Evolutionary conservation across 1,284 basidiomycete species (phyloP).

Genomic region (Vanrija humicola): DNA sequence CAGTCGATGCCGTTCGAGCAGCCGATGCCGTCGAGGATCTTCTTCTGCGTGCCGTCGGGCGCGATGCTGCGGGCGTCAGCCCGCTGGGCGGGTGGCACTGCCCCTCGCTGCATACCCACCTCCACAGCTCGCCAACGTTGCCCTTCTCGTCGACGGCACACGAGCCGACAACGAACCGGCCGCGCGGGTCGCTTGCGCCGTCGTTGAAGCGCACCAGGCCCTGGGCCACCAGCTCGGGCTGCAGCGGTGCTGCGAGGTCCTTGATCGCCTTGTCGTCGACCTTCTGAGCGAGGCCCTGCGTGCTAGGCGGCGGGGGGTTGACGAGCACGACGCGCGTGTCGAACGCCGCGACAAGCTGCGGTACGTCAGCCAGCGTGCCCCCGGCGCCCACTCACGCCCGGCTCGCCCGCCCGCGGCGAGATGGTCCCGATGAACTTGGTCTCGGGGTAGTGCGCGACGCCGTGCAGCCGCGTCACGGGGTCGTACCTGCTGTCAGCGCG

Average conservation of each 20-base stretch:
- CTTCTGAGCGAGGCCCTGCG: background rate
- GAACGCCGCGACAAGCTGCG: conserved; percentile 11
- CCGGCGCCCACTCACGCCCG: conserved; percentile 21
- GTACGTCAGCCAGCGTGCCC: background rate
- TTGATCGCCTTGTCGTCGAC: background rate
- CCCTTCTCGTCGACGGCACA: too few relatives aligned
- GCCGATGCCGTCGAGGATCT: conserved; percentile 32
- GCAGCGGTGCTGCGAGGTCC: conserved; percentile 22
- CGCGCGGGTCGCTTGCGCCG: conserved; percentile 41
- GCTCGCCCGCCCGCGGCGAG: conserved; percentile 23
- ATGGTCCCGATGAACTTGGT: conserved; percentile 30
- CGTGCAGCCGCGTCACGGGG: conserved; percentile 25
- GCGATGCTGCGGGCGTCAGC: conserved; percentile 20
- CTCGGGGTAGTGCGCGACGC: conserved; percentile 35
- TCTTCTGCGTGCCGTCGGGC: conserved; percentile 24
- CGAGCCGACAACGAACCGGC: conserved; percentile 38
- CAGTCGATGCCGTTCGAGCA: conserved; percentile 47
- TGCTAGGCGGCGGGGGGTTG: conserved; percentile 5
- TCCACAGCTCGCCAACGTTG: conserved; percentile 32
- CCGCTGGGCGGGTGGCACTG: background rate
- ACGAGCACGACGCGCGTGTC: conserved; percentile 16
- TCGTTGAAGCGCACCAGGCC: conserved; percentile 45
- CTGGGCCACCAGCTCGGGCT: conserved; percentile 13
- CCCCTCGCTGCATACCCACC: conserved; percentile 23
- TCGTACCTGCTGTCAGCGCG: conserved; percentile 24